phyloP scores from a whole-genome alignment of 177 flowering plant genomes.

The Telopea speciosissima region DNA sequence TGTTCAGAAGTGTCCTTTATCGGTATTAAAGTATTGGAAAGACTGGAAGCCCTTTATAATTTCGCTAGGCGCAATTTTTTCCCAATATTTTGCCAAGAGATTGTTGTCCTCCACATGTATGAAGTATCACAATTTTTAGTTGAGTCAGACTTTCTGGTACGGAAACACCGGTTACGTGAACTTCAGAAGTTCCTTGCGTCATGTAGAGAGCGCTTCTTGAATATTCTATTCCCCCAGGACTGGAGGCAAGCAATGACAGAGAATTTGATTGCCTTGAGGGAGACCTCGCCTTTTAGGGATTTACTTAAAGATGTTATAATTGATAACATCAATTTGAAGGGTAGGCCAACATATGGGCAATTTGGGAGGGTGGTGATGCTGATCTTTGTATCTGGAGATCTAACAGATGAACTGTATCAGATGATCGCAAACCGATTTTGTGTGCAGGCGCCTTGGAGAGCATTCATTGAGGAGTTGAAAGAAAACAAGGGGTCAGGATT shows the following conservation, averaged over 20 bases:
- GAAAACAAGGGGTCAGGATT: conserved; percentile 8
- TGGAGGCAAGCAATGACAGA: conserved; percentile 24
- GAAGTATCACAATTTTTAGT: conserved; percentile 36
- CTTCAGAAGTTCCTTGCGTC: conserved; percentile 3
- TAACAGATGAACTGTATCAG: conserved; percentile 21
- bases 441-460: conserved; percentile 29
- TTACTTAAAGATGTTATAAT: conserved; percentile 18
- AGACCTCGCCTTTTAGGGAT: conserved; percentile 22
- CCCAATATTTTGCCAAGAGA: conserved; percentile 26
- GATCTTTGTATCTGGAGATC: conserved; percentile 33
- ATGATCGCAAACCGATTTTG: conserved; percentile 17
- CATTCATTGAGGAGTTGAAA: conserved; percentile 24
- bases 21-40: conserved; percentile 39
- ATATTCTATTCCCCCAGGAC: conserved; percentile 35
- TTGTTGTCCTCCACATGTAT: conserved; percentile 25
- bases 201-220: conserved; percentile 14
- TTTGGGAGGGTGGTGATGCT: conserved; percentile 41
- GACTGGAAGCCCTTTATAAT: conserved; percentile 31
- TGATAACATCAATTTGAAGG: conserved; percentile 8
- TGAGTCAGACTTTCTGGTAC: conserved; percentile 15
- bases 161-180: conserved; percentile 7
- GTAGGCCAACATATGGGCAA: conserved; percentile 35
- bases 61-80: conserved; percentile 12
- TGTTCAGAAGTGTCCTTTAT: conserved; percentile 35
- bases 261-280: conserved; percentile 36